Conservation (phyloP, 2,329 filamentous ascomycete genomes). For the Biscogniauxia marginata region DNA sequence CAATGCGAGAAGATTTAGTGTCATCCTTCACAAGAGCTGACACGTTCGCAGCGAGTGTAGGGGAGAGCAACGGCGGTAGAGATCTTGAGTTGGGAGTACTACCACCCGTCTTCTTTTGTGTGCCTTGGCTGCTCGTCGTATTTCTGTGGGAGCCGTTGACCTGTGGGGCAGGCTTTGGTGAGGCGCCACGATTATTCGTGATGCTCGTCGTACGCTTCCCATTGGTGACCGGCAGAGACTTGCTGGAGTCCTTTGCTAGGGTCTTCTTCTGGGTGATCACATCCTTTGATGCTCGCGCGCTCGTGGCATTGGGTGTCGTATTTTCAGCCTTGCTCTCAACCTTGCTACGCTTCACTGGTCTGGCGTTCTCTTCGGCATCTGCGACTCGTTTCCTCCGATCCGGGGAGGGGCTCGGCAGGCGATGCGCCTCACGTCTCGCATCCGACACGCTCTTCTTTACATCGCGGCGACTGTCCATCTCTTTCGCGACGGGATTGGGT, state of each 20-base stretch:
- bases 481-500: slow-evolving; percentile 17
- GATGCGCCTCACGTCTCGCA: slow-evolving; percentile 28
- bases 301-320: slow-evolving; percentile 14
- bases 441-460: slow-evolving; percentile 21
- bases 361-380: slow-evolving; percentile 44
- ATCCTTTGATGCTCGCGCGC: background rate
- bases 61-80: slow-evolving; percentile 54
- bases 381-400: slow-evolving; percentile 47
- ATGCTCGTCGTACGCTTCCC: slow-evolving; percentile 23
- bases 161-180: slow-evolving; percentile 40
- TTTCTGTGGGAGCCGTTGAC: slow-evolving; percentile 42
- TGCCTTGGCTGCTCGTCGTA: slow-evolving; percentile 33
- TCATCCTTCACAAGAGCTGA: slow-evolving; percentile 39
- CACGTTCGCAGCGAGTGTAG: slow-evolving; percentile 36
- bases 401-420: slow-evolving; percentile 39
- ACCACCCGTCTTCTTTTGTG: slow-evolving; percentile 39
- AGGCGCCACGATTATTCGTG: slow-evolving; percentile 25
- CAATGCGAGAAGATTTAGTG: slow-evolving; percentile 24
- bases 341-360: slow-evolving; percentile 47
- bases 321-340: slow-evolving; percentile 40
- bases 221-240: slow-evolving; percentile 22
- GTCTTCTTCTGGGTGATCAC: slow-evolving; percentile 14
- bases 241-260: slow-evolving; percentile 26
- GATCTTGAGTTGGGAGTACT: slow-evolving; percentile 33
- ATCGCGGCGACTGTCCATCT: slow-evolving; percentile 26